These are phyloP conservation scores for Epichloe gansuensis DNA, from an alignment of 2,329 filamentous ascomycete genomes.

Conservation along the genomic window DNA sequence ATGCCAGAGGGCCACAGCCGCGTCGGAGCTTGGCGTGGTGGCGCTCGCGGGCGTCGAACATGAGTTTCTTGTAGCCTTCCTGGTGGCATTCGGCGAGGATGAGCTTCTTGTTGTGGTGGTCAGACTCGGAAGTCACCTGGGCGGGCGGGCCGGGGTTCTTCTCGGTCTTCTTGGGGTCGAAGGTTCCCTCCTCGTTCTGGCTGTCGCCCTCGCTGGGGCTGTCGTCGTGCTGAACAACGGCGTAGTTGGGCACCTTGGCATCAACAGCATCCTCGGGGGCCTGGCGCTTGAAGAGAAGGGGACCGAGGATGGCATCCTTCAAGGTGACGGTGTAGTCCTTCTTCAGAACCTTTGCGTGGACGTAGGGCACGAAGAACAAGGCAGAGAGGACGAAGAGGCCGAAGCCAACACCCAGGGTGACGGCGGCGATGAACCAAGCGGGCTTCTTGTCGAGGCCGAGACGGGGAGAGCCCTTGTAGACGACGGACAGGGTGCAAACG, in stretches of 20 bases:
- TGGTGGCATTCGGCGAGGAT: constrained; percentile 36
- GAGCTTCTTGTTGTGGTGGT: constrained; percentile 32
- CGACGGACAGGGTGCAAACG: constrained; percentile 62
- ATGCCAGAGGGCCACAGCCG: constrained; percentile 57
- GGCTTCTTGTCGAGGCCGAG: constrained; percentile 55
- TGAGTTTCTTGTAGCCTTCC: constrained; percentile 46
- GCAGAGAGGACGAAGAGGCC: constrained; percentile 46
- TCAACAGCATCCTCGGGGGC: constrained; percentile 36
- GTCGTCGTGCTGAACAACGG: constrained; percentile 55
- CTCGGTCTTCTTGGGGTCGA: constrained; percentile 12
- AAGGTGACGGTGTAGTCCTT: constrained; percentile 52
- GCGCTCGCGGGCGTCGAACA: constrained; percentile 40
- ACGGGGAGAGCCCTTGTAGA: constrained; percentile 68
- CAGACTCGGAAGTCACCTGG: constrained; percentile 18
- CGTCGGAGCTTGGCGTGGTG: constrained; percentile 52
- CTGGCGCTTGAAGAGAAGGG: constrained; percentile 49
- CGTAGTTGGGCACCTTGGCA: constrained; percentile 59
- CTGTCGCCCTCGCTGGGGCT: constrained; percentile 20
- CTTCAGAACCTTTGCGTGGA: constrained; percentile 55
- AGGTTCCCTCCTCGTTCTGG: constrained; percentile 13
- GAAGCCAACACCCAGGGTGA: constrained; percentile 50
- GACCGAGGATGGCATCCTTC: constrained; percentile 50
- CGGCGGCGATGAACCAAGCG: constrained; percentile 50
- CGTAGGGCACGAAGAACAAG: constrained; percentile 61
- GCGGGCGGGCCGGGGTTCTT: not conserved